Evolutionary conservation across 1,139 yeast species (phyloP).

Genomic region (Kodamaea alishanica): DNA sequence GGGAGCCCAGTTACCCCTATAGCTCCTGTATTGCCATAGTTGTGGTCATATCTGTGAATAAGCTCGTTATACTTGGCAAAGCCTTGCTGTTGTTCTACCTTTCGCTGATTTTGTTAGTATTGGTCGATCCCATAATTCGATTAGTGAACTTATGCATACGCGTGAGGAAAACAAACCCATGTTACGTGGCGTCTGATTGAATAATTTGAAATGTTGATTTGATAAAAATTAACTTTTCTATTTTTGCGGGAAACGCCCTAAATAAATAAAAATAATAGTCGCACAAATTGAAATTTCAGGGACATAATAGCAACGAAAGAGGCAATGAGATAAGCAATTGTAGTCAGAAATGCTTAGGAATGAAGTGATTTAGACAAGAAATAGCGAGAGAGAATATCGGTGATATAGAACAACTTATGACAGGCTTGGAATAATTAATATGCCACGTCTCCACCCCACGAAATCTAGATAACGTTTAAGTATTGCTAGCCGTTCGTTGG

Average conservation of each 20-base stretch:
- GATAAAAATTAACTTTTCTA: neutral
- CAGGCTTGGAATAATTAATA: too few species aligned
- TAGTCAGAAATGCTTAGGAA: neutral
- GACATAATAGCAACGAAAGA: slow-evolving; percentile 1
- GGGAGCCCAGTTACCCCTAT: slow-evolving; percentile 24
- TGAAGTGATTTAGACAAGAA: too few species aligned
- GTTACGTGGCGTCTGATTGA: slow-evolving; percentile 6
- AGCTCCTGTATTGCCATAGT: slow-evolving; percentile 7
- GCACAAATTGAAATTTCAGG: slow-evolving; percentile 1
- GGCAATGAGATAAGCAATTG: neutral
- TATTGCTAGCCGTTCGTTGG: too few species aligned
- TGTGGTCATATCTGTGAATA: slow-evolving; percentile 24
- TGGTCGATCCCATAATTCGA: too few species aligned
- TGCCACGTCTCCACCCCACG: too few species aligned
- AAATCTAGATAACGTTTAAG: too few species aligned
- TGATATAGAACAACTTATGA: too few species aligned
- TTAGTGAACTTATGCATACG: slow-evolving; percentile 9
- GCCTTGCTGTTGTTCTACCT: slow-evolving; percentile 29
- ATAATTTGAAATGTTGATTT: neutral
- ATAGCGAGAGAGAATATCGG: too few species aligned
- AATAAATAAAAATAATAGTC: too few species aligned
- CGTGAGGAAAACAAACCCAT: slow-evolving; percentile 16
- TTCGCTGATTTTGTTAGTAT: slow-evolving; percentile 8
- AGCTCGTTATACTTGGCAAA: slow-evolving; percentile 38
- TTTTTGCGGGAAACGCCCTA: too few species aligned